Evolutionary conservation across 352 stramenopile species (phyloP), one percentile per base, ranked within the genome.

Genomic region (Globisporangium uncinulatum): DNA sequence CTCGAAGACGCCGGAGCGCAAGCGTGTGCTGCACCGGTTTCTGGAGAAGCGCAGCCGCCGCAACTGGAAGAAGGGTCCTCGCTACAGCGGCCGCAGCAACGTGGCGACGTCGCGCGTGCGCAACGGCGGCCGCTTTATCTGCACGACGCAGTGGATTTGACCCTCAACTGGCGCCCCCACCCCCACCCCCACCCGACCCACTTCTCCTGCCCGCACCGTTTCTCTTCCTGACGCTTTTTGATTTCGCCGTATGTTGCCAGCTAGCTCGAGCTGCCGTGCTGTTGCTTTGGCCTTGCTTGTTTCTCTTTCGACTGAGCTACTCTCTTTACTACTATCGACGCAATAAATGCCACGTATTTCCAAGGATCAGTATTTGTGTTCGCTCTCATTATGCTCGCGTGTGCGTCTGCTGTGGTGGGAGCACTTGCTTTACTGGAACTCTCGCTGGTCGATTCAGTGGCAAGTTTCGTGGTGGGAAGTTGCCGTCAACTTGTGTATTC

Each of bases 61-160:
- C 54, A 92, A 91, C 71, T 92, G 82, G 82, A 92, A 91, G 69
- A 82, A 79, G 45, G 82, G 79, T 34, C 81, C 82, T 63, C 84
- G 84, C 20, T 94, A 94, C 71, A 79, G 63, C 57, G 84, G 81
- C 24, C 79, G 84, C 34, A 92, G 81, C 61, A 78, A 86, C 54
- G 84, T 94, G 9, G 84, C 84, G 39, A 85, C 84, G 20, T 86
- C 79, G 44, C 80, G 84, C 59, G 82, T 92, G 56, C 84, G 84
- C 56, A 82, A 94, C 62, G 80, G 84, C 45, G 84, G 84, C 14
- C 84, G 84, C 51, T 94, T 94, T 57, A 82, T 92, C 47, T 88
- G 75, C 61, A 90, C 77, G 21, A 86, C 80, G 51, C 82, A 86
- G 44, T 94, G 84, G 84, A 73, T 94, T 8, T 89, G 72, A 86